These are phyloP conservation scores for Fusarium domesticum DNA, from an alignment of 2,329 filamentous ascomycete species.

Conservation along the genomic window DNA sequence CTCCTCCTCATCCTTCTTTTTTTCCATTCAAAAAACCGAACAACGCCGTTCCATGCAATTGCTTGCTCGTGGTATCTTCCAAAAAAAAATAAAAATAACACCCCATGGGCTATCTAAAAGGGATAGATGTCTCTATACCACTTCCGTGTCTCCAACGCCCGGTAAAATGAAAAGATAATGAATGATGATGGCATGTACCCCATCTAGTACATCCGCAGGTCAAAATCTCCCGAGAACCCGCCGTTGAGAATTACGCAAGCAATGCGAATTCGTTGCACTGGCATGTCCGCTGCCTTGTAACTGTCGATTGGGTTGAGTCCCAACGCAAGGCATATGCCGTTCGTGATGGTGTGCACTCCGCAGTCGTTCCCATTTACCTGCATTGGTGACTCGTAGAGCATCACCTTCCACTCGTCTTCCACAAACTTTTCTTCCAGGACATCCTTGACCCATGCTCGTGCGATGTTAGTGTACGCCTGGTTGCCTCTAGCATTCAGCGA, in stretches of 20 bases:
- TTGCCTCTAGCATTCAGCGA: slow-evolving; percentile 51
- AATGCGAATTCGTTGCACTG: slow-evolving; percentile 57
- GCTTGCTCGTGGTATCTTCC: neutral
- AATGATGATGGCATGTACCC: slow-evolving; percentile 2
- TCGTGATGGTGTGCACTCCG: slow-evolving; percentile 73
- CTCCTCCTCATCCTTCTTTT: neutral
- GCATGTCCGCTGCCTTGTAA: slow-evolving; percentile 55
- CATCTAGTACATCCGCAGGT: slow-evolving; percentile 39
- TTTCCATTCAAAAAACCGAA: neutral
- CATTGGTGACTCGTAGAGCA: slow-evolving; percentile 47
- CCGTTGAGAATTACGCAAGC: slow-evolving; percentile 64
- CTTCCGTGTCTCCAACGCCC: neutral
- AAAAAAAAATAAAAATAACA: neutral
- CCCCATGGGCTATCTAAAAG: neutral
- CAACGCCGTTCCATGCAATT: neutral
- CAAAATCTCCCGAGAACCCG: slow-evolving; percentile 62
- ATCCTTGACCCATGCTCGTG: slow-evolving; percentile 54
- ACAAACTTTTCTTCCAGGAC: slow-evolving; percentile 55
- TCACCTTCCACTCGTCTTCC: slow-evolving; percentile 57
- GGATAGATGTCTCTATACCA: neutral
- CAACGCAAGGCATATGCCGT: slow-evolving; percentile 61
- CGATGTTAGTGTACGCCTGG: slow-evolving; percentile 39
- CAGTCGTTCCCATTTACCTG: slow-evolving; percentile 72
- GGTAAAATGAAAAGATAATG: neutral
- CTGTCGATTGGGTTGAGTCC: slow-evolving; percentile 49